Evolutionary conservation across 2,329 filamentous ascomycete genomes (phyloP).

Genomic region (Passalora sequoiae): DNA sequence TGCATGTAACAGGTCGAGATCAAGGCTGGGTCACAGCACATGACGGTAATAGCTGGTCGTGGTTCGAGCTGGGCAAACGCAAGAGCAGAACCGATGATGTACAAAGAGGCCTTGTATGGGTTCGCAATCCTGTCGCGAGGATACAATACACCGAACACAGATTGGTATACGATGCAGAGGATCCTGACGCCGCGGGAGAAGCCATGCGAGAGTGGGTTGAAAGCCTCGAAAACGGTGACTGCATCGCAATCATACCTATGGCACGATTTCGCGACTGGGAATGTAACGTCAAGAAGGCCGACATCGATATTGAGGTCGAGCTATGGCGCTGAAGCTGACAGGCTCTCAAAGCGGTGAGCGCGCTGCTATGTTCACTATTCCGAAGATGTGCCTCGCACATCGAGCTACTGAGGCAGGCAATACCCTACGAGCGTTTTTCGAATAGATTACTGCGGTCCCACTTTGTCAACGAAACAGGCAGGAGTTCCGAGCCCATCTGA

Average conservation of each 20-base stretch:
- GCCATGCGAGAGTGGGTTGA: slow-evolving; percentile 7
- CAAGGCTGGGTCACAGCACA: slow-evolving; percentile 14
- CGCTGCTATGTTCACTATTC: no score
- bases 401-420: no score
- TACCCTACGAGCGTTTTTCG: no score
- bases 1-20: no score
- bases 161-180: background rate
- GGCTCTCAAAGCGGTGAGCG: no score
- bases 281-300: slow-evolving; percentile 9
- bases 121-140: slow-evolving; percentile 4
- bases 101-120: slow-evolving; percentile 8
- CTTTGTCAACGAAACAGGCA: no score
- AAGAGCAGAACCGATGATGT: slow-evolving; percentile 3
- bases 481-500: no score
- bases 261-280: slow-evolving; percentile 13
- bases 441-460: no score
- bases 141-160: background rate
- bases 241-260: slow-evolving; percentile 13
- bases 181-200: slow-evolving; percentile 3
- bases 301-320: slow-evolving; percentile 17
- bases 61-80: slow-evolving; percentile 11
- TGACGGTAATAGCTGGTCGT: slow-evolving; percentile 11
- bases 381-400: no score
- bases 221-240: slow-evolving; percentile 11
- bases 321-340: slow-evolving; percentile 13